Evolutionary conservation across 2,329 filamentous ascomycete genomes (phyloP).

Genomic region (Monascus ruber): DNA sequence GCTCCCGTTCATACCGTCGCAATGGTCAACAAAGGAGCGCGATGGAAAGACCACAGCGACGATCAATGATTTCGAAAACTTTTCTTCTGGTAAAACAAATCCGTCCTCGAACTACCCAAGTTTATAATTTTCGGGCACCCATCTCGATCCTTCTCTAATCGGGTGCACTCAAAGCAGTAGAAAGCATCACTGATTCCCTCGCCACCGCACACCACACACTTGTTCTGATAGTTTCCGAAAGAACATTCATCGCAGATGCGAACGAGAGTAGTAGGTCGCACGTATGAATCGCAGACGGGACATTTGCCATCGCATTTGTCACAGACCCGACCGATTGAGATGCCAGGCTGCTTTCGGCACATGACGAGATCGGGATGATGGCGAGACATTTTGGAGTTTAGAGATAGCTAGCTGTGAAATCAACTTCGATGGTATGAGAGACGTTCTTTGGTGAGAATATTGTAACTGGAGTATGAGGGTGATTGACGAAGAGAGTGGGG

Average conservation of each 20-base stretch:
- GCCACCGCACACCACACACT: slow-evolving; percentile 96
- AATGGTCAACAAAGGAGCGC: slow-evolving; percentile 1
- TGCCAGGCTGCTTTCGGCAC: slow-evolving; percentile 97
- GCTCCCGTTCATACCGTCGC: too few species aligned
- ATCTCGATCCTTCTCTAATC: slow-evolving; percentile 91
- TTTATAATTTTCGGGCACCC: slow-evolving; percentile 99
- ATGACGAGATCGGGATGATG: slow-evolving; percentile 98
- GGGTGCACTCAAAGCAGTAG: slow-evolving; percentile 98
- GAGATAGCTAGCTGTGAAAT: too few species aligned
- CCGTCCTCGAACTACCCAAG: slow-evolving; percentile 85
- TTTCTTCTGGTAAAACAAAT: slow-evolving; percentile 73
- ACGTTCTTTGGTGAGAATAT: too few species aligned
- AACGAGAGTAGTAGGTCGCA: slow-evolving; percentile 90
- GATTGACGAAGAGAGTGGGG: too few species aligned
- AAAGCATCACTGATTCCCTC: slow-evolving; percentile 97
- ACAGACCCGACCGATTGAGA: slow-evolving; percentile 95
- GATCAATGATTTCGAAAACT: slow-evolving; percentile 34
- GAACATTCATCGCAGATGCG: slow-evolving; percentile 99
- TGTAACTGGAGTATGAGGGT: too few species aligned
- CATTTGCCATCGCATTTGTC: slow-evolving; percentile 99
- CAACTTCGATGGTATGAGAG: too few species aligned
- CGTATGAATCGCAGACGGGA: slow-evolving; percentile 97
- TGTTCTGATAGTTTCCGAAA: slow-evolving; percentile 99
- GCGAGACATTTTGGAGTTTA: slow-evolving; percentile 58
- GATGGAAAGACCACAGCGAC: background rate